Evolutionary conservation across 2,329 filamentous ascomycete genomes (phyloP).

Genomic region (Calonectria henricotiae): DNA sequence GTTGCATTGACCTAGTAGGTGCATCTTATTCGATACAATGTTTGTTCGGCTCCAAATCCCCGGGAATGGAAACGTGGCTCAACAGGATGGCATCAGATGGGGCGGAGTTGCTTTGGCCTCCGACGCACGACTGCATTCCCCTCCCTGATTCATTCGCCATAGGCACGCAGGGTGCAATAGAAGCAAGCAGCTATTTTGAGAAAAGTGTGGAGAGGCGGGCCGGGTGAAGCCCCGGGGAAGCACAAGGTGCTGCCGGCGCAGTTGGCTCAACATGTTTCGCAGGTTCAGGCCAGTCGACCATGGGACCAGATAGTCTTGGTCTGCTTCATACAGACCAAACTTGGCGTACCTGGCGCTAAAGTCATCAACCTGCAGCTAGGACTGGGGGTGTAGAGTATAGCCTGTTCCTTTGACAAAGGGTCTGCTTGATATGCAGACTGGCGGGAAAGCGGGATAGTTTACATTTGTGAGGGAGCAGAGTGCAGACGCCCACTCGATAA

Average conservation of each 20-base stretch:
- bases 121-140: constrained; percentile 19
- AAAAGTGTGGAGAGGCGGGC: constrained; percentile 44
- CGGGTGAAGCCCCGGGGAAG: constrained; percentile 48
- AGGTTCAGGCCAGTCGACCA: constrained; percentile 43
- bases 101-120: constrained; percentile 10
- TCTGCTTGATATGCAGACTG: constrained; percentile 33
- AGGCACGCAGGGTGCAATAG: constrained; percentile 25
- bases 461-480: constrained; percentile 24
- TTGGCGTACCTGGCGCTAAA: constrained; percentile 49
- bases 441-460: constrained; percentile 37
- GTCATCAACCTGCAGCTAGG: constrained; percentile 39
- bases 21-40: constrained; percentile 24
- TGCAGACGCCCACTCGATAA: constrained; percentile 18
- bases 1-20: constrained; percentile 14
- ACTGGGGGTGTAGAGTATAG: constrained; percentile 36
- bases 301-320: constrained; percentile 35
- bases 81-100: constrained; percentile 31
- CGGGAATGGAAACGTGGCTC: constrained; percentile 41
- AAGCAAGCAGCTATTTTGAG: constrained; percentile 35
- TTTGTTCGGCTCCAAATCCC: constrained; percentile 36
- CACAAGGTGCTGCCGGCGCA: constrained; percentile 47
- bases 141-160: constrained; percentile 32
- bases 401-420: constrained; percentile 32
- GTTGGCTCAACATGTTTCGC: constrained; percentile 48
- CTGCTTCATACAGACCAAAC: constrained; percentile 40